Conservation (phyloP, 176 grass and related monocot genomes). For the Canna indica region DNA sequence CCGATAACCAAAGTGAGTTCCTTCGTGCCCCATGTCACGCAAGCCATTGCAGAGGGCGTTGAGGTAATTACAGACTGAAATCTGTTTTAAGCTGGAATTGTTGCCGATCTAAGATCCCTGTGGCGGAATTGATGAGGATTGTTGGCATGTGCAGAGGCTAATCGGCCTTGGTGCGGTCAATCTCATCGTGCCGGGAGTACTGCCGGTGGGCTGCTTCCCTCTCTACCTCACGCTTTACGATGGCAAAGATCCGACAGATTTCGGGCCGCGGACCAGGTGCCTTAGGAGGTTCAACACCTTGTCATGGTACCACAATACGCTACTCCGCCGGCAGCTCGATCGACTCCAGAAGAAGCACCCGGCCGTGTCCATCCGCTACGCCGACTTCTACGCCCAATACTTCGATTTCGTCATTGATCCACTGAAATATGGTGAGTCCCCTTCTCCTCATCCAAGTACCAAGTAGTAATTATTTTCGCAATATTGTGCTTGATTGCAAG, state of each 20-base stretch:
- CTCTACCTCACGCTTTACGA: slow-evolving; percentile 79
- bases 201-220: slow-evolving; percentile 80
- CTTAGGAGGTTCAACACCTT: slow-evolving; percentile 72
- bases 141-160: slow-evolving; percentile 40
- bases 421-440: slow-evolving; percentile 51
- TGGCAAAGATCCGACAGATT: slow-evolving; percentile 46
- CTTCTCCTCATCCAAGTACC: neutral
- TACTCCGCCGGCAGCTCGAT: slow-evolving; percentile 51
- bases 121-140: neutral
- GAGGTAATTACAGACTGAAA: slow-evolving; percentile 36
- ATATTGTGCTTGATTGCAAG: neutral
- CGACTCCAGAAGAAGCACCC: slow-evolving; percentile 64
- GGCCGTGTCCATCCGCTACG: slow-evolving; percentile 68
- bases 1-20: slow-evolving; percentile 45
- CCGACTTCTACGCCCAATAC: slow-evolving; percentile 60
- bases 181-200: slow-evolving; percentile 64
- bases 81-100: neutral
- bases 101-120: neutral
- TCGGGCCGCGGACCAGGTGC: slow-evolving; percentile 63
- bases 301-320: slow-evolving; percentile 65
- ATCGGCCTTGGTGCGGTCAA: slow-evolving; percentile 65
- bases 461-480: neutral
- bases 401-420: slow-evolving; percentile 62
- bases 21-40: slow-evolving; percentile 52
- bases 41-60: slow-evolving; percentile 53